Conservation (phyloP, 2,329 filamentous ascomycete genomes). For the Colletotrichum orbiculare region DNA sequence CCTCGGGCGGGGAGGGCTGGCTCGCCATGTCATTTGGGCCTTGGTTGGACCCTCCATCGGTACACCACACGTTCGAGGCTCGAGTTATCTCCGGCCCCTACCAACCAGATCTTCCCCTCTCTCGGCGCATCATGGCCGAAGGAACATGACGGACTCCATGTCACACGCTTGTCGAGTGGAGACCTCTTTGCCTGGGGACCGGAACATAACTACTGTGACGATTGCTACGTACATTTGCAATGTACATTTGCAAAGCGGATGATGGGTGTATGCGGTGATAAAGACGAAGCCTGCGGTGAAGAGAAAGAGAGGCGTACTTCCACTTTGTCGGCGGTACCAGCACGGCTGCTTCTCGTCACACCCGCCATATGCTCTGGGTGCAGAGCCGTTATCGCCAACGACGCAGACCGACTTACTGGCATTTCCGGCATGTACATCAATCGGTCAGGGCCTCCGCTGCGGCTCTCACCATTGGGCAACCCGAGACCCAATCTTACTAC, state of each 20-base stretch:
- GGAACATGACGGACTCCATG: neutral
- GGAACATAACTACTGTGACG: neutral
- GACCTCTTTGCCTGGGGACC: neutral
- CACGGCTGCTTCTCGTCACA: constrained; percentile 28
- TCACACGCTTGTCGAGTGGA: constrained; percentile 27
- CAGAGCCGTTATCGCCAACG: constrained; percentile 32
- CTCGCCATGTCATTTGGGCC: neutral
- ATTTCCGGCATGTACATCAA: constrained; percentile 16
- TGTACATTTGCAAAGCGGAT: neutral
- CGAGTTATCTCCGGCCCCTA: constrained; percentile 14
- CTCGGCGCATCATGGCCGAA: constrained; percentile 19
- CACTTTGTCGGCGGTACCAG: constrained; percentile 18
- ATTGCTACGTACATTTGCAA: too few relatives aligned
- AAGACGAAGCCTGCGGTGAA: constrained; percentile 18
- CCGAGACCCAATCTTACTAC: constrained; percentile 12
- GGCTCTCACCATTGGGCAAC: constrained; percentile 29
- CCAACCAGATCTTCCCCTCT: constrained; percentile 9
- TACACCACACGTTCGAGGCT: neutral
- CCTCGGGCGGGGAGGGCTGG: neutral
- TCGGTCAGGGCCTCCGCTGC: constrained; percentile 18
- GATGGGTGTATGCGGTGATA: constrained; percentile 4
- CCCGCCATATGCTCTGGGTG: constrained; percentile 23
- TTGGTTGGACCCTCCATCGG: constrained; percentile 5
- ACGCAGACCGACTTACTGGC: constrained; percentile 20
- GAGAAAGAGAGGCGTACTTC: constrained; percentile 16